Base-by-base conservation (phyloP, 139 green algal species). In the Chlorella sp. region DNA sequence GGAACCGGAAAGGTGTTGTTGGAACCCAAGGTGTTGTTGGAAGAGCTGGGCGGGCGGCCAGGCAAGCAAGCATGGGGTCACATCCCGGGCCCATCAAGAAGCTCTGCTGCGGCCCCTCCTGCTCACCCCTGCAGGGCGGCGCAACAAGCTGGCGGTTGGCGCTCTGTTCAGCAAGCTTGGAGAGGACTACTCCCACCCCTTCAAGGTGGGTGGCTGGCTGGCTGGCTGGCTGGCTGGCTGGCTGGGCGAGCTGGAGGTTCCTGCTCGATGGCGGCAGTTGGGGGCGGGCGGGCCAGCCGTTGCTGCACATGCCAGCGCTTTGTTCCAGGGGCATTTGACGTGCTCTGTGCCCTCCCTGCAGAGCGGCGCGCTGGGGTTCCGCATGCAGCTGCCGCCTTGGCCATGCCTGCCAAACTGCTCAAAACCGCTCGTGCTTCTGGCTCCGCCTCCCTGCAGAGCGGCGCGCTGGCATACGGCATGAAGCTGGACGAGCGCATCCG, bases 401-500 rank as follows among this genome's bases (percentile, higher is more conserved):
- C 7, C 3, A 65, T 3, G 9, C 22, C 3, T 24, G 56, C 22
- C 56, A 65, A n/a, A 24, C 56, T 20, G 56, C 22, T 20, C 56
- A 20, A 65, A n/a, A 24, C 30, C n/a, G 7, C 41, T 60, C 6
- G 5, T 60, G 26, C 68, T 26, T 75, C 34, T 28, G 36, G 26
- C 6, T 48, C 34, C 46, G 13, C 44, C 40, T 3, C 16, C 68
- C 34, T 28, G 56, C 85, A 90, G 76, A 70, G 62, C 48, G 77
- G 60, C 68, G 75, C 69, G 72, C 28, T 87, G 26, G 91, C 88
- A 6, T 85, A 90, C 41, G 92, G 92, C 43, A 20, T 84, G 56
- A 94, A 94, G 86, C 22, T 92, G 34, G 91, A 92, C 80, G 84
- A 92, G 62, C 85, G 91, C 43, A 41, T 93, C 41, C 88, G 87